Conservation (phyloP, 2,329 filamentous ascomycete genomes). For the Aspergillus pseudoterreus region DNA sequence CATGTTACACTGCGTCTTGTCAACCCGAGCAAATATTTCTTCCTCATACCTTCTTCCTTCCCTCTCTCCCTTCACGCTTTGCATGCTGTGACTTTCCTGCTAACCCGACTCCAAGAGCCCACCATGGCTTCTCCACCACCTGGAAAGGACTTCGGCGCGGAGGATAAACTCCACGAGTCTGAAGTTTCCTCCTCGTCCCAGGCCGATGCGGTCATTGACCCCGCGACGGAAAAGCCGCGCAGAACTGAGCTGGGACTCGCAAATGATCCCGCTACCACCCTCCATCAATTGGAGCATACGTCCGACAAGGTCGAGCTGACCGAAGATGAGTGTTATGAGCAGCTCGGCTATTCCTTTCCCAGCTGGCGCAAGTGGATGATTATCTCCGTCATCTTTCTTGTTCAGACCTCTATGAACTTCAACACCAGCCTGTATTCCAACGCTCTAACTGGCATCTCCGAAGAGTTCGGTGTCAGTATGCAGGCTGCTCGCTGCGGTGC, state of each 20-base stretch:
- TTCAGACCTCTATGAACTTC: constrained; percentile 76
- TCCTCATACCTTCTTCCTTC: neutral
- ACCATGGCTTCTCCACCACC: constrained; percentile 17
- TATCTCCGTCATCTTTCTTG: constrained; percentile 67
- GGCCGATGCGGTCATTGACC: constrained; percentile 22
- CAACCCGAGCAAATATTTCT: neutral
- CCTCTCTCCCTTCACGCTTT: neutral
- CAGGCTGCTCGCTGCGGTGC: constrained; percentile 70
- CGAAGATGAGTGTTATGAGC: constrained; percentile 60
- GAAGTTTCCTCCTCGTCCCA: constrained; percentile 32
- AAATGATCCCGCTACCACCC: constrained; percentile 12
- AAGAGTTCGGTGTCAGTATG: constrained; percentile 64
- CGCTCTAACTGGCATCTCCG: constrained; percentile 60
- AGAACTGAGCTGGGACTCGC: constrained; percentile 13
- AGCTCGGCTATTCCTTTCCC: constrained; percentile 62
- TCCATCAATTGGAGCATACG: constrained; percentile 24
- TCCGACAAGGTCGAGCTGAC: constrained; percentile 37
- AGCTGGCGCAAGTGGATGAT: constrained; percentile 68
- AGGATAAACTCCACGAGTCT: constrained; percentile 27
- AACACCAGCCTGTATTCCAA: constrained; percentile 73
- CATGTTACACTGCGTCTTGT: too few species aligned
- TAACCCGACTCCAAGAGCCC: neutral
- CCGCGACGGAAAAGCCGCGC: constrained; percentile 16
- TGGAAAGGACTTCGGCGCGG: constrained; percentile 15
- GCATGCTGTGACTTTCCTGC: neutral